Base-by-base conservation (phyloP, 1,284 basidiomycete genomes). In the Schizophyllum amplum region DNA sequence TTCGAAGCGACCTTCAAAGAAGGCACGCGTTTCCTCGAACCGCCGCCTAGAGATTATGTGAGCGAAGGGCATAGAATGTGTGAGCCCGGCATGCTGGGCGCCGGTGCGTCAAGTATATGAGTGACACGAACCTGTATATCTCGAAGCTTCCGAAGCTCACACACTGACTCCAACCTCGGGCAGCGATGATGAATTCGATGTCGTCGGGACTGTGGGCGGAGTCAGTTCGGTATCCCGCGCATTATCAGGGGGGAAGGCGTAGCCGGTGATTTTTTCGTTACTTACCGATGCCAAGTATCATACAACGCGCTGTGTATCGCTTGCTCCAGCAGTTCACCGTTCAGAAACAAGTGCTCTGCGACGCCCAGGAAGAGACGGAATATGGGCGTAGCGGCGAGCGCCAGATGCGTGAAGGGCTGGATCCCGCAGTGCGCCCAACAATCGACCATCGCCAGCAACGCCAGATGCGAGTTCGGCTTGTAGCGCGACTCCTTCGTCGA, bases 281-380 rank as follows among this genome's bases (percentile, higher is more conserved):
- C 33, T 42, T 17, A 80, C 4, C 95, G 79, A 68, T 97, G 93
- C 65, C 86, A 84, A n/a, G 82, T 81, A 64, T 96, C 90, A 59
- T 83, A 74, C 23, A 94, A 70, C 0, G 90, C 92, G 0, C 93
- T 90, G 59, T 86, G 73, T 54, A 97, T 80, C 0, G 93, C 89
- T 3, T 76, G 72, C 59, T 86, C 78, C 24, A 96, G 74, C 11
- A 89, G 77, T 1, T 73, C 65, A 15, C 76, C 75, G 0, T 80
- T 81, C 54, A 89, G 81, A 76, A 98, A 99, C 20, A 99, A 81
- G 73, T 97, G 92, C 70, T 99, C 95, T 4, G 94, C 94, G 7
- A 98, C 94, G 47, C 96, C 97, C 57, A 99, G 91, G 90, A 97
- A 98, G 63, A 98, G 81, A 54, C 94, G 84, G 74, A 99, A 99